Evolutionary conservation across 2,329 filamentous ascomycete species (phyloP), one percentile per base, ranked within the genome.

Genomic region (Nigrograna mackinnonii): DNA sequence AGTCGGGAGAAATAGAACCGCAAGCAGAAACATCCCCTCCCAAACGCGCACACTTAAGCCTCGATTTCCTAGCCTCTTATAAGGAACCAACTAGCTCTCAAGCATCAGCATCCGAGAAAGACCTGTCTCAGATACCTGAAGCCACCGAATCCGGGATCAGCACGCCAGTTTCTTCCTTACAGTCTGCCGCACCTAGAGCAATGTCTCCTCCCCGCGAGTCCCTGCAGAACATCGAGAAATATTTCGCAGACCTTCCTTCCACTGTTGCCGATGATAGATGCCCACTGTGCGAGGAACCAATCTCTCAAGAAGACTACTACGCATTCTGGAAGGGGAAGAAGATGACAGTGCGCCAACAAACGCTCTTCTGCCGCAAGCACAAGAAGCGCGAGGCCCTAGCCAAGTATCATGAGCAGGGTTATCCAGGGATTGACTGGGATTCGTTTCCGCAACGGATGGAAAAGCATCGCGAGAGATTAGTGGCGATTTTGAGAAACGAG

Each of bases 361-460:
- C 55, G 12, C 39, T 54, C 6, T 72, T 71, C 44, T 72, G 69
- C 50, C 54, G 53, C 20, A 39, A 56, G 2, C 70, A 73, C 45
- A 61, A 43, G 53, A 69, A 50, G 47, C 44, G 46, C 2, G 49
- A 51, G 6, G 67, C 67, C 0, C 38, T 50, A n/a, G 38, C 65
- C 14, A 68, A 76, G 42, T 82, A 79, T 73, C 44, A 54, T 7
- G 62, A 74, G 12, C 78, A 73, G 32, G 77, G 79, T 0, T 94
- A 92, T 61, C 90, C 90, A 0, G 63, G 69, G 0, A 86, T 95
- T 38, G 70, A 89, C 44, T 95, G 89, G 89, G 64, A 69, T 1
- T 58, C 52, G 0, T 74, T 95, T 18, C 75, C 82, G 14, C 47
- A 60, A 4, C 81, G 89, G 5, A 79, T 91, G 21, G 61, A 70